Base-by-base conservation (phyloP, 768 basidiomycete genomes). In the Leccinum longicurvipes region DNA sequence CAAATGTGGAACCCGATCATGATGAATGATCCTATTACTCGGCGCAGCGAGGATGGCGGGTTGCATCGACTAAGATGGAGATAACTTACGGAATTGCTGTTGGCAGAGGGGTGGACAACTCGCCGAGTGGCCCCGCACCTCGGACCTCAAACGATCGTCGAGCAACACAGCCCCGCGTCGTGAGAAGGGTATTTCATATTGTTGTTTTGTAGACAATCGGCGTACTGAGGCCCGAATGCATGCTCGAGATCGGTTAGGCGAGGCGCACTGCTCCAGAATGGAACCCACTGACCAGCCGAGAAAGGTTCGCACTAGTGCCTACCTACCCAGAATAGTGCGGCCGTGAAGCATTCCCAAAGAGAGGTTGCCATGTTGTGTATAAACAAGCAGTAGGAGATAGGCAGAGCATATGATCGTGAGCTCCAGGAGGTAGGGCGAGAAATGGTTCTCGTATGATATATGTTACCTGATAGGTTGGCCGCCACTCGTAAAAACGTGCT, bases 261-360 rank as follows among this genome's bases (percentile, higher is more conserved):
- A 52, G 41, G 47, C 21, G 27, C 50, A 47, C 29, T 46, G 59
- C 60, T 57, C 56, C 57, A 54, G 31, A 56, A 60, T 46, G 41
- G 56, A 55, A 48, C 14, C 56, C 34, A 53, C 54, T 62, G 49
- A 23, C 49, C 51, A 29, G 32, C 61, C 64, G 42, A 61, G 56
- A 63, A 66, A 47, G 59, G 66, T 21, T 51, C 44, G 10, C 58
- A 63, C 59, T 59, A 60, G 61, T 52, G 55, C 39, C 47, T 60
- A 59, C 57, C 60, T 50, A 54, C 41, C 66, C 59, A 58, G 51
- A 69, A 56, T 59, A 61, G 67, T 67, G 61, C 61, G 57, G 61
- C 63, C 58, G 60, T 58, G 66, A 66, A 63, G 53, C 17, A 24
- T 51, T 57, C 56, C 66, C 25, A 54, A 63, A 57, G 19, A 0